Conservation (phyloP, 805 yeast species). For the Pichia pseudocactophila region DNA sequence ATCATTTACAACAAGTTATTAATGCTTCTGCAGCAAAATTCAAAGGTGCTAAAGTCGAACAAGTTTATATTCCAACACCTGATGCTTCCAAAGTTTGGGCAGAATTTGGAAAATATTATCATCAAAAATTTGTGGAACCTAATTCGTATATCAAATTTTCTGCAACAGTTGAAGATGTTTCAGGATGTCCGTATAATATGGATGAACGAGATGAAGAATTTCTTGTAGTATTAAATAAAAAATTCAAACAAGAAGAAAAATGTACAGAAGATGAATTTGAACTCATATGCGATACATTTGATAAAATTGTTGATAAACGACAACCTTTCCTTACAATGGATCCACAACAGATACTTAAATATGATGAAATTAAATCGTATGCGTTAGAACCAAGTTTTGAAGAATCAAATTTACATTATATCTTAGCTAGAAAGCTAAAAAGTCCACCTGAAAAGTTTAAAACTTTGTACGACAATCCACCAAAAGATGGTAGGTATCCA, state of each 20-base stretch:
- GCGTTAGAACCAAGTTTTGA: constrained; percentile 31
- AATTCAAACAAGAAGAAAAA: constrained; percentile 22
- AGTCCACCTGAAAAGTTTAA: constrained; percentile 38
- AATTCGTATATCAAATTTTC: constrained; percentile 77
- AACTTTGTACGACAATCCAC: constrained; percentile 49
- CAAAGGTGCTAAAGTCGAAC: constrained; percentile 40
- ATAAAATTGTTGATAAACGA: constrained; percentile 60
- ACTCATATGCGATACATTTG: constrained; percentile 62
- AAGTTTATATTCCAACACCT: constrained; percentile 90
- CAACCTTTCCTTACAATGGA: constrained; percentile 88
- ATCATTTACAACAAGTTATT: constrained; percentile 86
- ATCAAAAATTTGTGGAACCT: constrained; percentile 60
- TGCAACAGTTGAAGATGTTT: constrained; percentile 92
- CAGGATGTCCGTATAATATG: constrained; percentile 79
- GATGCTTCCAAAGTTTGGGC: constrained; percentile 82
- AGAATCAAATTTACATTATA: constrained; percentile 42
- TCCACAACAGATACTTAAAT: constrained; percentile 64
- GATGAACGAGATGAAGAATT: constrained; percentile 82
- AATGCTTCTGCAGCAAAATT: constrained; percentile 67
- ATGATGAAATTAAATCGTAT: constrained; percentile 55
- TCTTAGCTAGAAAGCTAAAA: constrained; percentile 50
- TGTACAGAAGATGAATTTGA: constrained; percentile 86
- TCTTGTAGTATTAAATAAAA: constrained; percentile 34
- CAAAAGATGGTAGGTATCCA: constrained; percentile 27
- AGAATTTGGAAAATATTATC: constrained; percentile 66